Evolutionary conservation across 1,284 basidiomycete genomes (phyloP).

Genomic region (Sporisorium exsertum): DNA sequence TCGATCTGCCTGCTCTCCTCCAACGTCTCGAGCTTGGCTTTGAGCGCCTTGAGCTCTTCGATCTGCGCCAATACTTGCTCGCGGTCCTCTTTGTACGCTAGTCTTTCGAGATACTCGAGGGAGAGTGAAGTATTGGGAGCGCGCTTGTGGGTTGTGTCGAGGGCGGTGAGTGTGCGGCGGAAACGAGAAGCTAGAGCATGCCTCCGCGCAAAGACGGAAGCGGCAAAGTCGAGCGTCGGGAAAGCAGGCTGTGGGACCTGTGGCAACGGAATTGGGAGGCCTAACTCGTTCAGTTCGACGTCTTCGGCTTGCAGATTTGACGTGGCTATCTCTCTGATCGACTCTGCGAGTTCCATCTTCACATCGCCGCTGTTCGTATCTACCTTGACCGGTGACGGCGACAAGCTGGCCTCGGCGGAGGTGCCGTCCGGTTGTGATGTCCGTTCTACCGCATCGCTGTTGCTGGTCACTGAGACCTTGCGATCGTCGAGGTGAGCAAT

Average conservation of each 20-base stretch:
- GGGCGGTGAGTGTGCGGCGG: conserved; percentile 32
- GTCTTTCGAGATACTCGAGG: conserved; percentile 58
- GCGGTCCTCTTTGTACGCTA: conserved; percentile 60
- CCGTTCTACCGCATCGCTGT: background rate
- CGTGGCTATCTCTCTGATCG: background rate
- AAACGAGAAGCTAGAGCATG: conserved; percentile 38
- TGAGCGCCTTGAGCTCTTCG: conserved; percentile 50
- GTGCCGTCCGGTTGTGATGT: background rate
- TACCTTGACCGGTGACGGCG: conserved; percentile 2
- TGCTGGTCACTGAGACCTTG: background rate
- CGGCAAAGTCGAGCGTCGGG: conserved; percentile 40
- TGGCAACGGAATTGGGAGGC: conserved; percentile 33
- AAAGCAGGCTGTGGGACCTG: conserved; percentile 41
- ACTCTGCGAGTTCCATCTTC: background rate
- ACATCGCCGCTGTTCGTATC: background rate
- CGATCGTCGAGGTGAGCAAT: conserved; percentile 9
- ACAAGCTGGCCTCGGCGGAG: background rate
- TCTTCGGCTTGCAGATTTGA: background rate
- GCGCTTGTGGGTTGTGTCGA: conserved; percentile 41
- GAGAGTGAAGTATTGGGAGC: conserved; percentile 45
- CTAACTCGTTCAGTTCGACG: conserved; percentile 27
- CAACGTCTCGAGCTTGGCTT: conserved; percentile 54
- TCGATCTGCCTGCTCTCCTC: conserved; percentile 31
- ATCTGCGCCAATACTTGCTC: conserved; percentile 47
- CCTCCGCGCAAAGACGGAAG: conserved; percentile 46